Evolutionary conservation across 192 early-diverging fungal genomes (phyloP), one percentile per base, ranked within the genome.

Genomic region (Irineochytrium annulatum): DNA sequence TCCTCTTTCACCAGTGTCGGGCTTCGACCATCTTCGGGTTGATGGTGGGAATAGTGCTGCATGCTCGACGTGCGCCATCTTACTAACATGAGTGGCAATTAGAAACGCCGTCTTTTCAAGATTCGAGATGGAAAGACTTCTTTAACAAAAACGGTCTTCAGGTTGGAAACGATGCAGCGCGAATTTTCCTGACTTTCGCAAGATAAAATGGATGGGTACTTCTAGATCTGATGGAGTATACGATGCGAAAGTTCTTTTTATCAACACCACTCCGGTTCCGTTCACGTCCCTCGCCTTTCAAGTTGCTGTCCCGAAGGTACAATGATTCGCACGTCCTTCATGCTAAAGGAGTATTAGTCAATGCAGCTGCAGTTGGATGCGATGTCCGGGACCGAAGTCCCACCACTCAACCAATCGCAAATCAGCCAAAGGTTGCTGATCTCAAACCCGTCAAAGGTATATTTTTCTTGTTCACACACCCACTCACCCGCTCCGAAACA

Each of bases 111-210:
- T n/a, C n/a, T n/a, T n/a, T n/a, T n/a, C n/a, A n/a, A n/a, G n/a
- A n/a, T n/a, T n/a, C n/a, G n/a, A 69, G 64, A 33, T 53, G 55
- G 52, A 24, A 57, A n/a, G n/a, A n/a, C n/a, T 41, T 82, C 19
- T 75, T 68, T 61, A 69, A 82, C 57, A 82, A 82, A 52, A 82
- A 82, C 49, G 80, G 80, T 1, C 70, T 82, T 16, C 80, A 82
- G 60, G 74, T 82, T n/a, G n/a, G n/a, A n/a, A n/a, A n/a, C n/a
- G n/a, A n/a, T n/a, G n/a, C n/a, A n/a, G n/a, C n/a, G n/a, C n/a
- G n/a, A 43, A 71, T 75, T n/a, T 58, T 70, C n/a, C 49, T 39
- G 16, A 2, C 67, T 20, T 20, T 51, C 20, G n/a, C n/a, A n/a
- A n/a, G n/a, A n/a, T 52, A 63, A 62, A 64, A 57, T 45, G 59